Base-by-base conservation (phyloP, 495 filamentous ascomycete genomes). In the Hypomontagnella submonticulosa region DNA sequence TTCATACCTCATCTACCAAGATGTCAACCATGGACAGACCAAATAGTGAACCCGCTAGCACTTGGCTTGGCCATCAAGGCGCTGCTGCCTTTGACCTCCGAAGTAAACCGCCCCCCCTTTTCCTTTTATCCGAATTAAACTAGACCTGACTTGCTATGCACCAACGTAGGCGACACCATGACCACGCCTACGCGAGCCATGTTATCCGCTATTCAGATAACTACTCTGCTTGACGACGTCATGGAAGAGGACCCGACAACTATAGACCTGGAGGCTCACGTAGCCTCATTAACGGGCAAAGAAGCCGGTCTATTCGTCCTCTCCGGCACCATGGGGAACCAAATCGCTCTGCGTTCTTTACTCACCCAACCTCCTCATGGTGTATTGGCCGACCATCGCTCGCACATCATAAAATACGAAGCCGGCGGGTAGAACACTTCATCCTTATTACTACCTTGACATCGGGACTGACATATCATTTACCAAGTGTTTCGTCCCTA, bases 271-370 rank as follows among this genome's bases (percentile, higher is more conserved):
- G 89, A 92, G 74, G 71, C 79, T 33, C 87, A 89, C 63, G 80
- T 95, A 16, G 89, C 91, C 23, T 73, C 80, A 27, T 81, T 93
- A 4, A 87, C 91, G 2, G 83, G 83, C 63, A 91, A 95, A 71
- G 86, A 90, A 57, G 87, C 86, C 30, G 88, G 84, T 0, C 79
- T 93, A 0, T 85, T 97, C 41, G 92, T 97, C 18, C 80, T 95
- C 47, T 93, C 89, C 0, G 94, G 94, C 3, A 97, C 94, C 13
- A 96, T 97, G 92, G 94, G 89, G 33, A 95, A 95, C 77, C 90
- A 93, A 66, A 76, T 95, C 55, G 85, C 84, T 11, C 69, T 95
- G 13, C 84, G 90, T 5, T 77, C 89, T 0, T 82, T 90, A 55
- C 81, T 95, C 23, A 81, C 75, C 0, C 88, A 88, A 52, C 90